Percentiles rank a stretch among this genome's conserved stretches.
Evolutionary conservation across 2,329 filamentous ascomycete genomes (phyloP).

Genomic region (Elsinoe batatas): DNA sequence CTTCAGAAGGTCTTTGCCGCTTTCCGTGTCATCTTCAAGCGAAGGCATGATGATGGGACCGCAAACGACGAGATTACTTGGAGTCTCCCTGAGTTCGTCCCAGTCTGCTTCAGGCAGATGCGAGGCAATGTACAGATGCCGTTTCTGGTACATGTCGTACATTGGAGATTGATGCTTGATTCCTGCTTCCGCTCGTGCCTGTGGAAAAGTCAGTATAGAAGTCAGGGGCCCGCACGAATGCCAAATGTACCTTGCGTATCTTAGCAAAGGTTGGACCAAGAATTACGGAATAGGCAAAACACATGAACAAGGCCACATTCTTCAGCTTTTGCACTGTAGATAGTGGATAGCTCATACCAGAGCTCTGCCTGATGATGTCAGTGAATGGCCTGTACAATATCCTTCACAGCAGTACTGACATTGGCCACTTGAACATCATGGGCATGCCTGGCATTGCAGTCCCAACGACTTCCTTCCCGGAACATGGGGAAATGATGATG

Average conservation of each 20-base stretch:
- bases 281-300: constrained; percentile 1
- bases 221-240: too few species aligned
- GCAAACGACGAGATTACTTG: background rate
- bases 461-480: background rate
- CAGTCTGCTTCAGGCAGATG: constrained; percentile 3
- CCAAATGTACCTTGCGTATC: background rate
- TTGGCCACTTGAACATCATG: constrained; percentile 6
- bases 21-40: background rate
- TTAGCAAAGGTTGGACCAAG: background rate
- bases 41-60: constrained; percentile 1
- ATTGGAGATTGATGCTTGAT: constrained; percentile 1
- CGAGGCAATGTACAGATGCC: background rate
- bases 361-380: background rate
- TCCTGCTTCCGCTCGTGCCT: background rate
- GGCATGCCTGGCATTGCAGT: background rate
- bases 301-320: background rate
- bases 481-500: constrained; percentile 1
- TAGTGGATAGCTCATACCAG: background rate
- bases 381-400: too few species aligned
- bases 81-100: background rate
- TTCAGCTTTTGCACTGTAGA: background rate
- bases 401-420: background rate
- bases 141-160: constrained; percentile 5
- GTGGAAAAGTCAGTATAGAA: too few species aligned
- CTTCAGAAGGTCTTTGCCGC: background rate